Evolutionary conservation across 257 asterid genomes (phyloP).

Genomic region (Ajuga chamaepitys): DNA sequence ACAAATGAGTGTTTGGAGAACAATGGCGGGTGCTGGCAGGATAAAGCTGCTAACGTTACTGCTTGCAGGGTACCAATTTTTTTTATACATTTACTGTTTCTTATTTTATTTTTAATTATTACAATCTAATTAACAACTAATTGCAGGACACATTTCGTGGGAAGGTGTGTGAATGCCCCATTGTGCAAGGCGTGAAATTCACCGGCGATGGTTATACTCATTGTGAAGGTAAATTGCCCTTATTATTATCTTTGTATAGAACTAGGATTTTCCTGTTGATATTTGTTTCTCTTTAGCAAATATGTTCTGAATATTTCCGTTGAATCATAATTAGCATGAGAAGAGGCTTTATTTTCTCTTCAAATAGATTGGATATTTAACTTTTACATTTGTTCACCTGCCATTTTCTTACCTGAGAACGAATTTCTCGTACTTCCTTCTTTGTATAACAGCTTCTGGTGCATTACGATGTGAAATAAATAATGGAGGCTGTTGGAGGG

Average conservation of each 20-base stretch:
- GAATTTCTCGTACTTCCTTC: neutral
- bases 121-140: conserved; percentile 5
- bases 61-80: conserved; percentile 74
- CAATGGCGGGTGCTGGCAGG: conserved; percentile 99
- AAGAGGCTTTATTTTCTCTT: neutral
- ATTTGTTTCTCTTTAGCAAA: neutral
- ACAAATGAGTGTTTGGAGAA: conserved; percentile 84
- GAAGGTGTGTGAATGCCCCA: conserved; percentile 79
- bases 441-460: conserved; percentile 67
- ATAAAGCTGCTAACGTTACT: conserved; percentile 58
- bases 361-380: neutral
- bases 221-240: conserved; percentile 63
- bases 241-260: neutral
- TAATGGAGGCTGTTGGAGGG: conserved; percentile 94
- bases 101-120: neutral
- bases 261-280: neutral
- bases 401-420: neutral
- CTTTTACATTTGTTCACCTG: neutral
- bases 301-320: neutral
- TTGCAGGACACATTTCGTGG: conserved; percentile 90
- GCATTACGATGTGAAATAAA: conserved; percentile 74
- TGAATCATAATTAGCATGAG: neutral
- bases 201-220: conserved; percentile 81
- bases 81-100: neutral
- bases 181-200: conserved; percentile 71